These are phyloP conservation scores for Chamaenerion angustifolium DNA, from an alignment of 345 rosid species.

Conservation along the genomic window DNA sequence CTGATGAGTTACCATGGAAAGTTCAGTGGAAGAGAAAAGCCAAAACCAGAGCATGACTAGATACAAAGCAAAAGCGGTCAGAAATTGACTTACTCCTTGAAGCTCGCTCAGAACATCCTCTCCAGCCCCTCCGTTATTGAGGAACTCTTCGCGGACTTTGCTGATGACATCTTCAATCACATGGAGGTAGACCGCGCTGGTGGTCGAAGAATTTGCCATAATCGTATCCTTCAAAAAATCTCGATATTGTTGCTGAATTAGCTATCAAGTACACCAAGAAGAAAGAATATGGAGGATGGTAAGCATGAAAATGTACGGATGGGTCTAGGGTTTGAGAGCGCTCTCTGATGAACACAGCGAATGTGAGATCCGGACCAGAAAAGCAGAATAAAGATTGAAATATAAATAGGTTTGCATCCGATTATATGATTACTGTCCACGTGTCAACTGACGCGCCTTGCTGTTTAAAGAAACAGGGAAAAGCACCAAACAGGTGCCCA, in stretches of 20 bases:
- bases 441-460: constrained; percentile 31
- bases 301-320: not conserved
- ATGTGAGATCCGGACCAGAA: constrained; percentile 20
- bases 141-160: constrained; percentile 88
- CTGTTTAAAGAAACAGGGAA: too few relatives aligned
- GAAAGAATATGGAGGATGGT: not conserved
- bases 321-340: constrained; percentile 5
- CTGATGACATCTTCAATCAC: constrained; percentile 86
- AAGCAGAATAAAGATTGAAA: constrained; percentile 43
- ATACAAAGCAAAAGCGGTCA: too few relatives aligned
- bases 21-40: too few relatives aligned
- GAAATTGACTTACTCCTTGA: constrained; percentile 51
- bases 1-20: too few relatives aligned
- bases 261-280: not conserved
- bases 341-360: not conserved
- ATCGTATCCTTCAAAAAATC: not conserved
- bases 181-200: constrained; percentile 66
- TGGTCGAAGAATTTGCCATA: constrained; percentile 50
- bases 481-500: too few relatives aligned
- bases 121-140: constrained; percentile 70
- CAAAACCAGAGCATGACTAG: too few relatives aligned
- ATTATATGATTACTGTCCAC: constrained; percentile 34
- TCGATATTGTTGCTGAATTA: not conserved
- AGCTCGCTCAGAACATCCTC: constrained; percentile 77
- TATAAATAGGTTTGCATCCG: constrained; percentile 99